A percentile compares a stretch with the other conserved stretches of the same genome.
phyloP scores from a whole-genome alignment of 208 protist genomes.

The Leishmania guyanensis region DNA sequence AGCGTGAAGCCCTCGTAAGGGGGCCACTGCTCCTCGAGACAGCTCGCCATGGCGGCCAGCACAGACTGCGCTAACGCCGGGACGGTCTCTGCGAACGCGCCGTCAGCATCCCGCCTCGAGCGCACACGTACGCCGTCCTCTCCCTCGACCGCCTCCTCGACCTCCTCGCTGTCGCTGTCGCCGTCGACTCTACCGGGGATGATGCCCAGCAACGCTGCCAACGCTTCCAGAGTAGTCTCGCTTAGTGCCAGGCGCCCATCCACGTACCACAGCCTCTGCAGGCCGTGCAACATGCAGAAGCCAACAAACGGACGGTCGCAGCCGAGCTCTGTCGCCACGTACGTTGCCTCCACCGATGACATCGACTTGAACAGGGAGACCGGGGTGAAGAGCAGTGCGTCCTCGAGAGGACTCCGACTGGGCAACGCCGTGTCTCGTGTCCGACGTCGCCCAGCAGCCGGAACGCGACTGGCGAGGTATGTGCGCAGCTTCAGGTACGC shows the following conservation, averaged over 20 bases:
- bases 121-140: not conserved
- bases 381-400: conserved; percentile 45
- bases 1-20: conserved; percentile 45
- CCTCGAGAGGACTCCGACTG: conserved; percentile 30
- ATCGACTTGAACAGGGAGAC: conserved; percentile 48
- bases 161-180: conserved; percentile 10
- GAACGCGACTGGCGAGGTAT: conserved; percentile 37
- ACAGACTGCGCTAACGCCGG: conserved; percentile 7
- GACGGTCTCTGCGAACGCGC: not conserved
- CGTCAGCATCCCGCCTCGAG: not conserved
- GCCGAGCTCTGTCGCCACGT: conserved; percentile 73
- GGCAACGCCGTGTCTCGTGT: conserved; percentile 19
- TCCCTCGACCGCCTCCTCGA: conserved; percentile 1
- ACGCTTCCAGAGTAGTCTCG: conserved; percentile 1
- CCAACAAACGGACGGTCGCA: conserved; percentile 61
- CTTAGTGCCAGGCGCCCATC: conserved; percentile 3
- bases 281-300: conserved; percentile 48
- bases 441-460: conserved; percentile 13
- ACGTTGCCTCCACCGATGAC: conserved; percentile 54
- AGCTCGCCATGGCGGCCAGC: conserved; percentile 15
- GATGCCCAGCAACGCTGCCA: conserved; percentile 16
- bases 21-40: conserved; percentile 64
- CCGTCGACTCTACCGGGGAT: not conserved
- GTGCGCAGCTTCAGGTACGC: conserved; percentile 53
- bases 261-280: conserved; percentile 22